phyloP scores from a whole-genome alignment of 2,329 filamentous ascomycete species.

The Chlorencoelia australis region DNA sequence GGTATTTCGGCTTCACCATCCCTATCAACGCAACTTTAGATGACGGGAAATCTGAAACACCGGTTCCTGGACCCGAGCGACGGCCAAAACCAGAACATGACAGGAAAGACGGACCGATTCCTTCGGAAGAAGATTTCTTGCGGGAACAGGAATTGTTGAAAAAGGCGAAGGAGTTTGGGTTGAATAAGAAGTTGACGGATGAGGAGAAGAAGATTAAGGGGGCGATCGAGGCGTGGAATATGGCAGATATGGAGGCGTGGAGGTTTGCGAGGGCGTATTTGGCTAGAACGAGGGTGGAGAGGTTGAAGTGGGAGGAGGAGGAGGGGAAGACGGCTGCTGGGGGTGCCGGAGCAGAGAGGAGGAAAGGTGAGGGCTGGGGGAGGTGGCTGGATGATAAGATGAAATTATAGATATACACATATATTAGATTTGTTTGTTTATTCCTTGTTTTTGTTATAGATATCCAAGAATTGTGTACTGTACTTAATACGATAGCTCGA shows the following conservation, averaged over 20 bases:
- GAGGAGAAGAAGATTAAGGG: conserved; percentile 38
- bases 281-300: conserved; percentile 52
- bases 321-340: conserved; percentile 54
- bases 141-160: conserved; percentile 47
- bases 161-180: conserved; percentile 39
- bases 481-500: too few species aligned
- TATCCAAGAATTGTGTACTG: too few species aligned
- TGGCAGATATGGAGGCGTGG: conserved; percentile 71
- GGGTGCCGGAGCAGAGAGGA: conserved; percentile 39
- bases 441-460: too few species aligned
- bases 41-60: conserved; percentile 45
- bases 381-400: conserved; percentile 23
- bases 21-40: conserved; percentile 47
- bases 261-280: conserved; percentile 60
- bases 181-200: conserved; percentile 29
- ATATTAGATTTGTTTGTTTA: too few species aligned
- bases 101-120: conserved; percentile 38
- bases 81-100: conserved; percentile 41
- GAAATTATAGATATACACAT: not conserved
- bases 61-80: conserved; percentile 47
- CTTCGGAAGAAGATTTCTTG: conserved; percentile 41
- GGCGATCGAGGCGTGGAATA: conserved; percentile 54
- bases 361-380: conserved; percentile 19
- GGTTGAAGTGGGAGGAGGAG: conserved; percentile 58
- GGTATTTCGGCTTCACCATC: conserved; percentile 80